Evolutionary conservation across 805 yeast genomes (phyloP).

Genomic region (Zygosaccharomyces rouxii): DNA sequence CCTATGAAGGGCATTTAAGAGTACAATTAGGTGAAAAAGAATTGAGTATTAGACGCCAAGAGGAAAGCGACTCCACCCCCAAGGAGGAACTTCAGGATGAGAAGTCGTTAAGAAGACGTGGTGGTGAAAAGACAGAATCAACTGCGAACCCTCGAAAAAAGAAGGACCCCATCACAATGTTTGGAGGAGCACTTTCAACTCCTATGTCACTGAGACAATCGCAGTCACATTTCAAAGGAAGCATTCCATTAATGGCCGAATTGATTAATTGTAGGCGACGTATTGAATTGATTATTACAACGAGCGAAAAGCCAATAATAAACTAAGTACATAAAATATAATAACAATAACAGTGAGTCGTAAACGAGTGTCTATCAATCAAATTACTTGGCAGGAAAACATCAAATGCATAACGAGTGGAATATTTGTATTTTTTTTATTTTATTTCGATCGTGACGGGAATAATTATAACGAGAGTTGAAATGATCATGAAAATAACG

Average conservation of each 20-base stretch:
- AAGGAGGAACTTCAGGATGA: slow-evolving; percentile 4
- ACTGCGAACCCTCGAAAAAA: slow-evolving; percentile 1
- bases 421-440: background rate
- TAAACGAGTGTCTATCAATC: slow-evolving; percentile 4
- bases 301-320: background rate
- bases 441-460: background rate
- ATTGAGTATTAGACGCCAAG: slow-evolving; percentile 1
- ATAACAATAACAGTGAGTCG: background rate
- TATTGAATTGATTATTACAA: slow-evolving; percentile 7
- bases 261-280: slow-evolving; percentile 22
- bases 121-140: slow-evolving; percentile 7
- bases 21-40: slow-evolving; percentile 9
- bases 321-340: background rate
- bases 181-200: slow-evolving; percentile 28
- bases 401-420: slow-evolving; percentile 6
- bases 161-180: slow-evolving; percentile 32
- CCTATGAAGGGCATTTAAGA: slow-evolving; percentile 23
- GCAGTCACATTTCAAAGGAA: slow-evolving; percentile 27
- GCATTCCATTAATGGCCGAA: slow-evolving; percentile 20
- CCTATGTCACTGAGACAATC: slow-evolving; percentile 28
- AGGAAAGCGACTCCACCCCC: background rate
- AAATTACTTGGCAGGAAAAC: slow-evolving; percentile 3
- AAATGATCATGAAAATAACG: background rate
- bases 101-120: slow-evolving; percentile 8
- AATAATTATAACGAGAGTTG: background rate